Base-by-base conservation (phyloP, 345 rosid genomes). In the Anacardium occidentale region DNA sequence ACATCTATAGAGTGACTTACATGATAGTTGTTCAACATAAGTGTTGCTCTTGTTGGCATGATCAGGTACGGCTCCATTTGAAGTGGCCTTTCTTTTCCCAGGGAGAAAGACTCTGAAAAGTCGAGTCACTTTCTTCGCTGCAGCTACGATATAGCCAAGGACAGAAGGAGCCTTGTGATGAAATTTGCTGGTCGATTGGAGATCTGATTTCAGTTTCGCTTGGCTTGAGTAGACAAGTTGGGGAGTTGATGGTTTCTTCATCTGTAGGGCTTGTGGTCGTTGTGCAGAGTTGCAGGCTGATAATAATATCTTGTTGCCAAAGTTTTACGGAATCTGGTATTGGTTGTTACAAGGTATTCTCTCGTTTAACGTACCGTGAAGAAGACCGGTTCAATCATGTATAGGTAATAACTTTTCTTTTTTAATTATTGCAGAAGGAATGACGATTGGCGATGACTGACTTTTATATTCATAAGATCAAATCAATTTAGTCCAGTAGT, bases 81-180 rank as follows among this genome's bases (percentile, higher is more conserved):
- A 48, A 21, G 68, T 47, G 26, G 66, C 17, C 69, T 78, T 83
- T 24, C 71, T 63, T 62, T 75, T 60, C 67, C 87, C 29, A 8
- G 47, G 64, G 56, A 78, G 61, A 53, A 83, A 54, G 60, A 66
- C 25, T 71, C 73, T 72, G 76, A 94, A 81, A 68, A 75, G 74
- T 64, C 75, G 84, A 37, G 80, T 81, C 5, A 87, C 73, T 75
- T 81, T 88, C 77, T 77, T 83, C 69, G 86, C 87, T 40, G 82
- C 89, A 14, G 78, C 53, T 79, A 60, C 75, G 78, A 88, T 64
- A 20, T 72, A 74, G 26, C 62, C 63, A 47, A 74, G 13, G 32
- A 70, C 60, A 12, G 79, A 65, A 24, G 8, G 73, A 66, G 68
- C 21, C 73, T 68, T 77, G 47, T 68, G 18, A 55, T 12, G 62